These are phyloP conservation scores for Phaeosphaeriaceae sp. DNA, from an alignment of 2,329 filamentous ascomycete genomes.

Conservation along the genomic window DNA sequence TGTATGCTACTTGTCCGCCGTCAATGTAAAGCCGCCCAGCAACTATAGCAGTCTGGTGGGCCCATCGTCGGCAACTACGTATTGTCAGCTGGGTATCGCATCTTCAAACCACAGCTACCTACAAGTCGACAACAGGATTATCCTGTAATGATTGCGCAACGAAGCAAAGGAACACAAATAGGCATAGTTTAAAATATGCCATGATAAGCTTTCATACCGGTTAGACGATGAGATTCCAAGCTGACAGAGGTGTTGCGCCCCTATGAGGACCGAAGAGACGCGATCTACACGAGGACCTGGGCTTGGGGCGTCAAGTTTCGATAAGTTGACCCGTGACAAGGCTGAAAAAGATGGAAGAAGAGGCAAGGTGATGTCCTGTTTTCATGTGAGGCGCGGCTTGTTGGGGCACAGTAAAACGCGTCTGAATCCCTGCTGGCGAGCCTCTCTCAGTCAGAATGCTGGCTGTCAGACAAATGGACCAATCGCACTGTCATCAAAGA, in stretches of 20 bases:
- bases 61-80: slow-evolving; percentile 51
- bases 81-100: neutral
- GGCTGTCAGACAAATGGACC: slow-evolving; percentile 31
- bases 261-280: slow-evolving; percentile 8
- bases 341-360: slow-evolving; percentile 31
- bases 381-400: slow-evolving; percentile 27
- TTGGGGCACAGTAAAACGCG: slow-evolving; percentile 17
- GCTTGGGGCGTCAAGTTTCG: slow-evolving; percentile 17
- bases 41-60: slow-evolving; percentile 66
- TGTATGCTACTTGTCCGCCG: slow-evolving; percentile 46
- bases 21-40: slow-evolving; percentile 68
- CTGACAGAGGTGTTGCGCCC: slow-evolving; percentile 15
- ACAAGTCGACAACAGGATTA: slow-evolving; percentile 61
- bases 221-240: slow-evolving; percentile 14
- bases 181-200: slow-evolving; percentile 35
- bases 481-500: slow-evolving; percentile 25
- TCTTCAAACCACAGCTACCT: slow-evolving; percentile 1
- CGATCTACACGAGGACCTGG: slow-evolving; percentile 11
- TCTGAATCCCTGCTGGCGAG: slow-evolving; percentile 32
- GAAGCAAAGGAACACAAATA: slow-evolving; percentile 37
- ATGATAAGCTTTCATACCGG: slow-evolving; percentile 40
- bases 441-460: slow-evolving; percentile 32
- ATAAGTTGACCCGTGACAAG: slow-evolving; percentile 31
- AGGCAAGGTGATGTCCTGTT: slow-evolving; percentile 19
- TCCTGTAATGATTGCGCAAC: slow-evolving; percentile 39